Base-by-base conservation (phyloP, 345 rosid species). In the Erucastrum elatum region DNA sequence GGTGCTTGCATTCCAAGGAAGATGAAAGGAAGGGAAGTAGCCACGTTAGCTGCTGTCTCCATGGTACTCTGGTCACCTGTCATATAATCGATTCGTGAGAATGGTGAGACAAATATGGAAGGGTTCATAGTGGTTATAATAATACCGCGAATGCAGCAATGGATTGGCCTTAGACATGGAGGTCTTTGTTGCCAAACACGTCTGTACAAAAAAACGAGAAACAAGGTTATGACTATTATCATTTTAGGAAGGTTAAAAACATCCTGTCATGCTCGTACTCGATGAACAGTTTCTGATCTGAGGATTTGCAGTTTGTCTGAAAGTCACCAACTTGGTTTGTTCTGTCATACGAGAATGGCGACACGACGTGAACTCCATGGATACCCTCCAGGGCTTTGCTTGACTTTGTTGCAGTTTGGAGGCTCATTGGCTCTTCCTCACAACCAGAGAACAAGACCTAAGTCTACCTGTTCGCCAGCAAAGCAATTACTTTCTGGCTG, bases 181-280 rank as follows among this genome's bases (percentile, higher is more conserved):
- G 99, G 99, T 84, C 98, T 82, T 85, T 93, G 99, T 81, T 91
- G 87, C 99, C 99, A 95, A 64, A 86, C 82, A 83, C 88, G 87
- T 80, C 99, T 91, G 87, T 58, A 58, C 41, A 3, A 80, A 35
- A 29, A 67, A 62, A 49, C 10, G 35, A 72, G 49, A 35, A 59
- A 46, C 65, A 1, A 9, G 10, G 16, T 75, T 44, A 70, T 13
- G 25, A 68, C 26, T 34, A 21, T 12, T 25, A 12, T 8, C 8
- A 12, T 6, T 27, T 17, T 0, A 63, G 30, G 11, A 59, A 17
- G 2, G 4, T 69, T 30, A 62, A 13, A 34, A 62, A 62, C 37
- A 26, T 13, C 37, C 4, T 1, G 37, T 29, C 37, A 46, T 46
- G 17, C 56, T 30, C 89, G 63, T 85, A 95, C 98, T 88, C 94